Conservation (phyloP, 1,284 basidiomycete genomes). For the Puccinia hordei region DNA sequence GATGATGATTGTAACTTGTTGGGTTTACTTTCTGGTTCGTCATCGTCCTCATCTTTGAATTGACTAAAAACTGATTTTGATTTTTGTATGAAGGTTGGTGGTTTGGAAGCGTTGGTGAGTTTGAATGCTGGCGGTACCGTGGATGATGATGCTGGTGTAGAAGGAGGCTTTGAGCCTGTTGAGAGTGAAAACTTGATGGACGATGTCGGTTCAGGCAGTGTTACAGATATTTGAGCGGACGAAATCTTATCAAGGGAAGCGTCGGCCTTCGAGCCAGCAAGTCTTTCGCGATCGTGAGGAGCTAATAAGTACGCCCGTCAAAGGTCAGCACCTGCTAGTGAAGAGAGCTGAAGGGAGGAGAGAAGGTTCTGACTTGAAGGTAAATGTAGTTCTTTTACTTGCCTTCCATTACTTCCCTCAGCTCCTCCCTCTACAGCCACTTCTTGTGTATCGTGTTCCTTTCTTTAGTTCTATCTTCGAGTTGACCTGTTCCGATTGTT, state of each 20-base stretch:
- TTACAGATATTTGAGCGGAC: background rate
- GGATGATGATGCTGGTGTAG: background rate
- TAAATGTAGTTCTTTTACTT: background rate
- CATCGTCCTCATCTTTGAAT: conserved; percentile 35
- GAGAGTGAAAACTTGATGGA: conserved; percentile 30
- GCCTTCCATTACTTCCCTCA: background rate
- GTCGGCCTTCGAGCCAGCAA: background rate
- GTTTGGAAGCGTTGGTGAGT: background rate
- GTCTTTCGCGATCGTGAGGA: background rate
- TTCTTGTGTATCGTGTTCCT: too few relatives aligned
- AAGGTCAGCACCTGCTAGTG: background rate
- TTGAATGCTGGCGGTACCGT: background rate
- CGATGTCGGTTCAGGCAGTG: too few relatives aligned
- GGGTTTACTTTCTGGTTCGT: background rate
- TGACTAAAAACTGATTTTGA: conserved; percentile 21
- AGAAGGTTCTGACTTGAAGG: conserved; percentile 13
- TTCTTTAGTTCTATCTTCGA: too few relatives aligned
- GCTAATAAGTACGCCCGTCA: background rate
- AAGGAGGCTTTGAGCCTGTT: conserved; percentile 12
- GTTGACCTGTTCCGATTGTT: too few relatives aligned
- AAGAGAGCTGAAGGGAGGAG: too few relatives aligned
- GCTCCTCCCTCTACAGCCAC: too few relatives aligned
- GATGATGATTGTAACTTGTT: conserved; percentile 3
- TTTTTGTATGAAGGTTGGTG: conserved; percentile 8
- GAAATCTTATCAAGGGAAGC: background rate